Conservation (phyloP, 331 rosid genomes). For the Spiraea crenata region DNA sequence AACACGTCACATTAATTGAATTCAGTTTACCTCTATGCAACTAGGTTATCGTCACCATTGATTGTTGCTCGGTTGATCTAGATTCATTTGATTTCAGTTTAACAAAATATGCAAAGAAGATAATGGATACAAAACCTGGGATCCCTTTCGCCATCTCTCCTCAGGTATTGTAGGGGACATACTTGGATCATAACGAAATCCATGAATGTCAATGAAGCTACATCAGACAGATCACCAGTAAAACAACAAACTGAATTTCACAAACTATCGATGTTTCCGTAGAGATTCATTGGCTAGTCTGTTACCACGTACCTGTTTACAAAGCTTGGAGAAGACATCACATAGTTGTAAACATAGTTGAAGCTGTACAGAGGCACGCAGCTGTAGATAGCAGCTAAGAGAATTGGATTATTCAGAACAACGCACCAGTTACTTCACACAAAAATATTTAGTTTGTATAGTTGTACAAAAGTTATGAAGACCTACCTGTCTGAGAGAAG, state of each 20-base stretch:
- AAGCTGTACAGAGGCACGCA: conserved; percentile 95
- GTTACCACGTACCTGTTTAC: conserved; percentile 87
- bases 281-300: background rate
- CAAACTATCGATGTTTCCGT: too few relatives aligned
- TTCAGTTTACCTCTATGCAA: too few relatives aligned
- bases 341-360: conserved; percentile 68
- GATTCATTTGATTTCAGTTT: background rate
- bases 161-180: conserved; percentile 84
- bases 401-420: conserved; percentile 23
- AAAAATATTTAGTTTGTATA: background rate
- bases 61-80: background rate
- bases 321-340: conserved; percentile 83
- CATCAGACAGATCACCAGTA: conserved; percentile 18
- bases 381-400: conserved; percentile 49
- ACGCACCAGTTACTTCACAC: background rate
- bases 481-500: conserved; percentile 53
- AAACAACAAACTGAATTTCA: background rate
- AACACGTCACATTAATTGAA: conserved; percentile 8
- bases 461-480: background rate
- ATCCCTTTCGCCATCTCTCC: conserved; percentile 95
- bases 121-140: conserved; percentile 59
- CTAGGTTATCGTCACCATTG: too few relatives aligned
- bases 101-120: conserved; percentile 8
- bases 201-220: conserved; percentile 90
- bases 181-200: conserved; percentile 79